Conservation (phyloP, 768 basidiomycete species). For the Lanmaoa pseudosensibilis region DNA sequence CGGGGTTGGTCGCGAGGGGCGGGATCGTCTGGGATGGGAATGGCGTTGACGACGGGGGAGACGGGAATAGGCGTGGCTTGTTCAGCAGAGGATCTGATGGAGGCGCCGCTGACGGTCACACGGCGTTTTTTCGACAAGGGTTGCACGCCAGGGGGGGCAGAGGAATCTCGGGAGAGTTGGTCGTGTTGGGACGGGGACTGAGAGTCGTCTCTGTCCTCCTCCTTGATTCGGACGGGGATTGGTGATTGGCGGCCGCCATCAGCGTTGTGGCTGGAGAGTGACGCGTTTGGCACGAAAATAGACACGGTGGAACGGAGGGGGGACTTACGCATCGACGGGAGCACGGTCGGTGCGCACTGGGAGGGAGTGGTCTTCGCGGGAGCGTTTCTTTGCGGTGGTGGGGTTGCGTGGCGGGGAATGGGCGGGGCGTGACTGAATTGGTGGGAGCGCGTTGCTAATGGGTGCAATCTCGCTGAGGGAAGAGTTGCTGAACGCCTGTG, state of each 20-base stretch:
- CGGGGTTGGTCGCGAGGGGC: constrained; percentile 39
- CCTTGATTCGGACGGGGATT: constrained; percentile 53
- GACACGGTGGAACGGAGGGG: background rate
- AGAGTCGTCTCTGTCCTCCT: constrained; percentile 56
- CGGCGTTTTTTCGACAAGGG: constrained; percentile 63
- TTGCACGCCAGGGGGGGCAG: constrained; percentile 41
- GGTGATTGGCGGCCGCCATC: constrained; percentile 45
- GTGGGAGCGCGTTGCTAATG: constrained; percentile 61
- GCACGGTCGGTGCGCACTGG: constrained; percentile 13
- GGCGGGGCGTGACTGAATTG: constrained; percentile 47
- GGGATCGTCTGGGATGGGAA: constrained; percentile 59
- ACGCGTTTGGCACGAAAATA: constrained; percentile 12
- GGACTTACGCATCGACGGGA: constrained; percentile 46
- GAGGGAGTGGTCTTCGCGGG: constrained; percentile 41
- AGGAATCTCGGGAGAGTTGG: constrained; percentile 20
- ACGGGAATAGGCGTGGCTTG: constrained; percentile 55
- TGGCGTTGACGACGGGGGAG: constrained; percentile 65
- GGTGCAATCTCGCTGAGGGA: constrained; percentile 52
- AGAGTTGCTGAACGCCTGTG: constrained; percentile 66
- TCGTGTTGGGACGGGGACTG: constrained; percentile 34
- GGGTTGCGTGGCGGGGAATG: constrained; percentile 32
- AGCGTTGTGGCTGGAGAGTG: constrained; percentile 20
- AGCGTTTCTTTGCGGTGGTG: constrained; percentile 41
- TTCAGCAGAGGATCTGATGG: constrained; percentile 41
- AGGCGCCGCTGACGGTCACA: constrained; percentile 60